Conservation (phyloP, 352 stramenopile genomes). For the Phytophthora colocasiae region DNA sequence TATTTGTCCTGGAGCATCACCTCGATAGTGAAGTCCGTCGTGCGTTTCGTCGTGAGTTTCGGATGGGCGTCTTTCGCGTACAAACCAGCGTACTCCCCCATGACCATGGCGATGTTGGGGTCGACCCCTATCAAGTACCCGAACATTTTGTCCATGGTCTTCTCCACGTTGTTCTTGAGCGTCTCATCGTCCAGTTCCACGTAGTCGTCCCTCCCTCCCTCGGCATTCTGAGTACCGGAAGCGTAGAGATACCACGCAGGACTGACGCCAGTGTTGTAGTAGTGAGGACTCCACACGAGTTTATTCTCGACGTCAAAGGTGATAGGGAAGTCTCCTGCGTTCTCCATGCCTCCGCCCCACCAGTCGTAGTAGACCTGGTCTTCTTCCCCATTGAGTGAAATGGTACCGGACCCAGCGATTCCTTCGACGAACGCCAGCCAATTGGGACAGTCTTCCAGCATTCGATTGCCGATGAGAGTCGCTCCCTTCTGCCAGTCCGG, state of each 20-base stretch:
- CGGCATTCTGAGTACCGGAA: constrained; percentile 31
- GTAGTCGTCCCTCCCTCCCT: constrained; percentile 30
- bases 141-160: constrained; percentile 73
- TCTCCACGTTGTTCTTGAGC: constrained; percentile 55
- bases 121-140: constrained; percentile 57
- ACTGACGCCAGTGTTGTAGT: constrained; percentile 75
- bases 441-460: constrained; percentile 66
- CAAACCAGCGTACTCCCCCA: constrained; percentile 70
- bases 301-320: constrained; percentile 55
- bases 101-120: constrained; percentile 49
- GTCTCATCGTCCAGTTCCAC: constrained; percentile 56
- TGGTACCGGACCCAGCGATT: constrained; percentile 45
- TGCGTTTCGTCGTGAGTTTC: constrained; percentile 64
- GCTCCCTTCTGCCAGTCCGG: constrained; percentile 66
- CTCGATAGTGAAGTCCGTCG: constrained; percentile 69
- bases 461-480: constrained; percentile 61
- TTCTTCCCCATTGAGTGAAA: constrained; percentile 34
- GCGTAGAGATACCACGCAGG: constrained; percentile 70
- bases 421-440: constrained; percentile 78
- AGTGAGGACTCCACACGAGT: constrained; percentile 73
- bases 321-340: constrained; percentile 45
- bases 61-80: constrained; percentile 62
- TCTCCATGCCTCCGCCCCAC: constrained; percentile 67
- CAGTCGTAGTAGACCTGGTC: constrained; percentile 61
- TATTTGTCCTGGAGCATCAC: constrained; percentile 57